Evolutionary conservation across 352 stramenopile species (phyloP), one percentile per base, ranked within the genome.

Genomic region (Globisporangium middletonii): DNA sequence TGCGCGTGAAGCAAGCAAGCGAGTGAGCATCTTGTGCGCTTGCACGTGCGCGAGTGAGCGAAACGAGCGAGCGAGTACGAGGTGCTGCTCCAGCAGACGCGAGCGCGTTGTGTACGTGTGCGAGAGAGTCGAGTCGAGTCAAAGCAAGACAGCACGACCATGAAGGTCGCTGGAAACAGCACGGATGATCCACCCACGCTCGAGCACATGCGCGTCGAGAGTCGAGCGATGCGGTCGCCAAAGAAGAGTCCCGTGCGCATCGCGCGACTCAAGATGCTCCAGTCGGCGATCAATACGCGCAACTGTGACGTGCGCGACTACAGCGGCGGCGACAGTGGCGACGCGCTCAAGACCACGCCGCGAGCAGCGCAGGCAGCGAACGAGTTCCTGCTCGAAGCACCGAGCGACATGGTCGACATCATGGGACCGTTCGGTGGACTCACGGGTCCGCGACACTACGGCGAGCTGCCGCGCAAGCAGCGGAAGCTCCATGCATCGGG

Each of bases 211-310:
- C 30, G 45, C 13, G 27, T 43, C 26, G 53, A 53, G 4, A 35
- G 13, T 11, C 11, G 37, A 27, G 12, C 43, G 7, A 16, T 19
- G n/a, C 62, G 65, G 3, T 87, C 83, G 44, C 73, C 77, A 41
- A 88, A 87, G 62, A 86, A 78, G 52, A 90, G 75, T 42, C 82
- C 84, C 12, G 82, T 90, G 55, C 80, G 82, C 5, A 81, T 92
- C 28, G 80, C 78, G 13, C 62, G 84, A 9, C 72, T 94, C 23
- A 90, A 92, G 59, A 92, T 92, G 77, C 69, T 94, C 43, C 84
- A 92, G 62, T 81, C 72, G 12, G 79, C 84, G 9, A 90, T 94
- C 68, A 88, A 91, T 53, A 82, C 82, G 2, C 77, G 80, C 43
- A 89, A 89, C 50, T 89, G 79, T 56, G 75, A 89, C 33, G 50